Evolutionary conservation across 2,329 filamentous ascomycete genomes (phyloP).

Genomic region (Coleophoma eucalyptorum): DNA sequence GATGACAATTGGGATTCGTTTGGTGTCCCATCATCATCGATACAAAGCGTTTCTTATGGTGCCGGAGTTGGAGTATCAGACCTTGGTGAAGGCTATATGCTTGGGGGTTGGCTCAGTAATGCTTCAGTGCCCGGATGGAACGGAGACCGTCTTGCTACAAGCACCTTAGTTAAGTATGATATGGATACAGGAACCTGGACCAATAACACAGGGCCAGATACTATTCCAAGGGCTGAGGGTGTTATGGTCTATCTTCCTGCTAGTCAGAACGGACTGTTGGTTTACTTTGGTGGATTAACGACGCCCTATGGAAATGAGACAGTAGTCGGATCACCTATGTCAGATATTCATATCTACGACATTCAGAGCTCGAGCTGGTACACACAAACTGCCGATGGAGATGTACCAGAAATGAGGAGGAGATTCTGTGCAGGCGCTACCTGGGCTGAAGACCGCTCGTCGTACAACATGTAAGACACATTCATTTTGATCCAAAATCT

Average conservation of each 20-base stretch:
- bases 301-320: slow-evolving; percentile 40
- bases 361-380: slow-evolving; percentile 58
- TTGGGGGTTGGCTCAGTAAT: slow-evolving; percentile 59
- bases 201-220: slow-evolving; percentile 51
- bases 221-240: slow-evolving; percentile 53
- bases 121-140: slow-evolving; percentile 47
- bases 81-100: slow-evolving; percentile 55
- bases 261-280: slow-evolving; percentile 53
- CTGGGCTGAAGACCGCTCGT: slow-evolving; percentile 55
- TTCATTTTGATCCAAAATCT: too few species aligned
- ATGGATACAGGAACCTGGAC: slow-evolving; percentile 47
- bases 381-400: slow-evolving; percentile 50
- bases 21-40: slow-evolving; percentile 28
- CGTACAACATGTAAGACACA: slow-evolving; percentile 57
- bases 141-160: slow-evolving; percentile 42
- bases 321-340: slow-evolving; percentile 38
- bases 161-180: slow-evolving; percentile 51
- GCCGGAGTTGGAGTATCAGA: slow-evolving; percentile 51
- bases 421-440: slow-evolving; percentile 59
- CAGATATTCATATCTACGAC: slow-evolving; percentile 56
- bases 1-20: slow-evolving; percentile 52
- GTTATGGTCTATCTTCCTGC: slow-evolving; percentile 56
- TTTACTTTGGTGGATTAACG: slow-evolving; percentile 59
- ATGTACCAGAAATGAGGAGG: slow-evolving; percentile 46
- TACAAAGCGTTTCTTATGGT: slow-evolving; percentile 50